Percentiles rank a stretch among this genome's conserved stretches.
Conservation (phyloP, 495 filamentous ascomycete species). For the Xylaria scruposa region DNA sequence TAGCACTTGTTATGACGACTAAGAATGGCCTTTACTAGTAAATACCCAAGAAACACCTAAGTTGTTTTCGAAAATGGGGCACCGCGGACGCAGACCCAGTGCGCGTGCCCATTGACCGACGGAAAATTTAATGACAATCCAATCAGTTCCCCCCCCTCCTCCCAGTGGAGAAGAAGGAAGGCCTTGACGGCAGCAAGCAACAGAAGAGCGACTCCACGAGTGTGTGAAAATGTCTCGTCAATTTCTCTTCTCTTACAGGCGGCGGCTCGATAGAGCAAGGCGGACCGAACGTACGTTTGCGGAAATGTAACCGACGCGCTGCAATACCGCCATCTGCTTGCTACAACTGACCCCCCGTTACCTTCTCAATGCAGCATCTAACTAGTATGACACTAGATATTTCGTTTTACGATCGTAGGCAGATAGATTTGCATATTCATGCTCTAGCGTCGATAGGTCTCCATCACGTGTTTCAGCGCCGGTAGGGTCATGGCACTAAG, state of each 20-base stretch:
- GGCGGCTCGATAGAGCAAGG: neutral
- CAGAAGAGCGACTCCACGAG: conserved; percentile 12
- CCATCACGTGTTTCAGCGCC: conserved; percentile 9
- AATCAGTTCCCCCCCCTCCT: neutral
- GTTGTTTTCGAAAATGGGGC: neutral
- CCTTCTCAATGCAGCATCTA: conserved; percentile 2
- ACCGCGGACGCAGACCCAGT: neutral
- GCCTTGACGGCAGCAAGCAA: neutral
- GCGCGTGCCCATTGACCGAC: neutral
- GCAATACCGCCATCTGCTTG: neutral
- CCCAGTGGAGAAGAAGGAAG: neutral
- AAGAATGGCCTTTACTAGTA: neutral
- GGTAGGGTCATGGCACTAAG: neutral
- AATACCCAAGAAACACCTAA: neutral
- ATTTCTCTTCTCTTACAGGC: neutral
- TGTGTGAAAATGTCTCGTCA: neutral
- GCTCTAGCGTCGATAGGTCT: neutral
- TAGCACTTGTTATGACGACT: neutral
- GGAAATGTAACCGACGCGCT: conserved; percentile 15
- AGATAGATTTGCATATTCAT: neutral
- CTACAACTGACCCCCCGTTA: neutral
- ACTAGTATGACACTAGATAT: conserved; percentile 1
- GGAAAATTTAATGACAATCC: neutral
- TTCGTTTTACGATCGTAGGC: neutral
- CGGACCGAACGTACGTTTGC: conserved; percentile 17